Evolutionary conservation across 2,329 filamentous ascomycete genomes (phyloP), one percentile per base, ranked within the genome.

Genomic region (Curvularia lunata): DNA sequence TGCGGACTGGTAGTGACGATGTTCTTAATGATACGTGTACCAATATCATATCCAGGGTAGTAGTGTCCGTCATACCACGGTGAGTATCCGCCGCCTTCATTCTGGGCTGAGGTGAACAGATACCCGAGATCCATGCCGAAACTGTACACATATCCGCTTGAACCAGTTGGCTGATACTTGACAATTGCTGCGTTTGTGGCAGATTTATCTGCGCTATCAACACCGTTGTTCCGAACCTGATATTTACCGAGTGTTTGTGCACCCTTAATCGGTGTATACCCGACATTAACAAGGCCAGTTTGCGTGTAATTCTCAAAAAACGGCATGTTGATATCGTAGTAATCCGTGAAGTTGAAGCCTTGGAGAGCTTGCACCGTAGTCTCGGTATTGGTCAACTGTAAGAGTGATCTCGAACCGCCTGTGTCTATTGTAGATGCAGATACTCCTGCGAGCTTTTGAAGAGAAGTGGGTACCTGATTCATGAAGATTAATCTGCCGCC

Each of bases 1-100:
- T 46, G 45, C 18, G 51, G 45, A 23, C 51, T 49, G 16, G 30
- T 49, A 32, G 51, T 54, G 40, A 58, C 51, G 5, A 58, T 58
- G n/a, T 58, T 58, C 40, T 54, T 58, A 40, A 58, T 46, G 32
- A 58, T 46, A 8, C 55, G 55, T 16, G 55, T 58, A 5, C 55
- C 55, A 25, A 58, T 58, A 10, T 58, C 55, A 5, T 58, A 58
- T 16, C 55, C 55, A 5, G 55, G 55, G n/a, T 58, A 58, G 34
- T 58, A 58, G 7, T 58, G 55, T 23, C 55, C 55, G 8, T 54
- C 25, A 3, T 58, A 58, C 50, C 50, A 58, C n/a, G 30, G 55
- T 12, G 55, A 49, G 32, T 58, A 58, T 2, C 40, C 55, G 9
- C 55, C 55, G 8, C 18, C 51, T 3, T 58, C 55, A 1, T 43